Percentiles rank a stretch among this genome's conserved stretches.
Conservation (phyloP, 306 rosid species). For the Cucumis hystrix region DNA sequence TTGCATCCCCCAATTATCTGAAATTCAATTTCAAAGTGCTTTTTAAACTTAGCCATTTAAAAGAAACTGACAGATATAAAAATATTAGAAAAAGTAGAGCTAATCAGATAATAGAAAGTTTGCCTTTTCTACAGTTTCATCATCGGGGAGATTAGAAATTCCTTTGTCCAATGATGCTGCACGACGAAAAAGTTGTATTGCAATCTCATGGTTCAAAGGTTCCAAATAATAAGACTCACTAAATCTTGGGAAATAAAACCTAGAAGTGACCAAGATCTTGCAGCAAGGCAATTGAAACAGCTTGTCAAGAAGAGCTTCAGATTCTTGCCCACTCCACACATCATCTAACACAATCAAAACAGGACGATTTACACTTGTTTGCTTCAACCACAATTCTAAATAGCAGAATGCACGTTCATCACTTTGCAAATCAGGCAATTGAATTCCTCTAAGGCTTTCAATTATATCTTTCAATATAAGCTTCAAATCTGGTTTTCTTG, state of each 20-base stretch:
- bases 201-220: slow-evolving; percentile 23
- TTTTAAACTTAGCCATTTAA: background rate
- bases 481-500: slow-evolving; percentile 22
- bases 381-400: slow-evolving; percentile 19
- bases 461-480: slow-evolving; percentile 24
- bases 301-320: slow-evolving; percentile 33
- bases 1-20: slow-evolving; percentile 41
- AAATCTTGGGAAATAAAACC: slow-evolving; percentile 24
- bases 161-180: slow-evolving; percentile 22
- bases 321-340: slow-evolving; percentile 21
- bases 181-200: slow-evolving; percentile 26
- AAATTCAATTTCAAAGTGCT: background rate
- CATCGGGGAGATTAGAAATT: slow-evolving; percentile 12
- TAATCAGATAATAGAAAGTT: background rate
- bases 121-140: slow-evolving; percentile 32
- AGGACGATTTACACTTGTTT: slow-evolving; percentile 11
- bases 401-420: slow-evolving; percentile 15
- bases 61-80: background rate
- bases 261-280: slow-evolving; percentile 56
- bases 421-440: slow-evolving; percentile 14
- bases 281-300: slow-evolving; percentile 22
- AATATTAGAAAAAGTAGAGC: background rate
- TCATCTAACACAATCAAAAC: slow-evolving; percentile 45
- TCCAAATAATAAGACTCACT: slow-evolving; percentile 11
- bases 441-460: slow-evolving; percentile 12